Base-by-base conservation (phyloP, 192 early-diverging fungal species). In the Diversispora eburnea region DNA sequence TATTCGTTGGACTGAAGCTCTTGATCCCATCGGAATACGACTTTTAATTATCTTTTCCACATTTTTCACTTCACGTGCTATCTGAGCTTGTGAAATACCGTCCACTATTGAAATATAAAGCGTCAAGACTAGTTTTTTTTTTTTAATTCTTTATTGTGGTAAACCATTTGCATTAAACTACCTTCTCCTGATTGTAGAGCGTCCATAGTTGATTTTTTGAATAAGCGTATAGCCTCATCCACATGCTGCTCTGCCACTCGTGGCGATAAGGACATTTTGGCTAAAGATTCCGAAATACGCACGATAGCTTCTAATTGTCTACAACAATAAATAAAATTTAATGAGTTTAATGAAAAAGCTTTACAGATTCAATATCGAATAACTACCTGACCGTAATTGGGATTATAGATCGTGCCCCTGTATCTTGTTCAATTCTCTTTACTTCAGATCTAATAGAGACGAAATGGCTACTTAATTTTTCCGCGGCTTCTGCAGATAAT, bases 241-340 rank as follows among this genome's bases (percentile, higher is more conserved):
- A 99, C 95, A 76, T 99, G 94, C 60, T 88, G 83, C 65, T 91
- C 89, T n/a, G 85, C 90, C 17, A 94, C 96, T 1, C 89, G 83
- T 8, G 94, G 89, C 22, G 91, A 89, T 8, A 99, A 86, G 20
- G 89, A 87, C 83, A 98, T 91, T 73, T 99, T 99, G 70, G 98
- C 98, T 60, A 99, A 83, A 13, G 98, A 92, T 82, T 99, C 98
- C 33, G 98, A 91, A 55, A 99, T 94, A 76, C 98, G 95, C 72
- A 99, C 89, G 76, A 99, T 96, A 56, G 98, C 98, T 83, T 99
- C 98, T 71, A 99, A 83, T 84, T 99, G 97, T 80, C 92, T 89
- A 70, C n/a, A 25, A 43, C 3, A 25, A 51, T 65, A 8, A 58
- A n/a, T 20, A 58, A n/a, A n/a, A 3, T 22, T 25, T 8, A 58